Base-by-base conservation (phyloP, 495 filamentous ascomycete species). In the Pseudoneurospora amorphoporcata region DNA sequence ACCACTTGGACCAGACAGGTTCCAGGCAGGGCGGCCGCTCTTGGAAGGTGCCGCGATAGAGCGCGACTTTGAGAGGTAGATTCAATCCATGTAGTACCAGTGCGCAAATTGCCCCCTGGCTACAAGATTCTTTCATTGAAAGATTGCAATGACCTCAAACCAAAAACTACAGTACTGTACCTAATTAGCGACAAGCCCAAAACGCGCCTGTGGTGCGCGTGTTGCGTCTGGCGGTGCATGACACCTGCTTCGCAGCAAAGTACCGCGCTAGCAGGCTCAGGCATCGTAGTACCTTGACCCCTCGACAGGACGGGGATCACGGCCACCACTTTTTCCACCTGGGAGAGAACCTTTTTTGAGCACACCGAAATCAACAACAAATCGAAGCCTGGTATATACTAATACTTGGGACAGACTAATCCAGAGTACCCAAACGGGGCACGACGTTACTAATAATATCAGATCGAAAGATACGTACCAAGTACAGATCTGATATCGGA, bases 241-340 rank as follows among this genome's bases (percentile, higher is more conserved):
- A 65, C 29, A 65, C 32, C 14, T 37, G 53, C 53, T 65, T 29
- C 53, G 53, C 29, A 65, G 53, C 29, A 35, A 53, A 42, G 77
- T 77, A 77, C 77, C 71, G 70, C 77, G 47, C 77, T 78, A 78
- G 69, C 77, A 74, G 53, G 69, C 70, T 69, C 53, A 47, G 72
- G 71, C 43, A 61, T 70, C 72, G 72, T 41, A 45, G 68, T 0
- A 42, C 17, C n/a, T 32, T 58, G 53, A 69, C 43, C 74, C 71
- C 68, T 68, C 70, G 29, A 72, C 74, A 61, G 53, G 39, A 35
- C 29, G 29, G 53, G 53, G 14, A 37, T 5, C 53, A 23, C 53
- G 47, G 47, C 47, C 53, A 29, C 53, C 23, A 61, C 43, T 65
- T 65, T 65, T 65, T 65, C 8, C 39, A 40, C 53, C 3, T 0